These are phyloP conservation scores for Rhynchosporium graminicola DNA, from an alignment of 2,329 filamentous ascomycete species.

Conservation along the genomic window DNA sequence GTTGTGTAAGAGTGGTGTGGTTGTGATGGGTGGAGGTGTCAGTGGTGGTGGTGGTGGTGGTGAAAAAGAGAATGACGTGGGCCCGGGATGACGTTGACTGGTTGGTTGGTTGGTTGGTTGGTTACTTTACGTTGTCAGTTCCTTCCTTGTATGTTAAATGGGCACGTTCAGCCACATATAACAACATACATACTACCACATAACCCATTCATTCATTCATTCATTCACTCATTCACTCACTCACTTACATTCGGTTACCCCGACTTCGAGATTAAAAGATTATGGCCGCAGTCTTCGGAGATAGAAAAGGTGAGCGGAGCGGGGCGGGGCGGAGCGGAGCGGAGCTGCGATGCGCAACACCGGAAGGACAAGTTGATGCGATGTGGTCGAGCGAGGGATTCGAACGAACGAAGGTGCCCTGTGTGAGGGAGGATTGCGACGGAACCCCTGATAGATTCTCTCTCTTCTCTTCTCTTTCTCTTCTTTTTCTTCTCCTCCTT, in stretches of 20 bases:
- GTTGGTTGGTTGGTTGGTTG: too few species aligned
- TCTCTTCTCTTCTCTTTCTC: background rate
- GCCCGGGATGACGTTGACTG: too few species aligned
- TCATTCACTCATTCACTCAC: background rate
- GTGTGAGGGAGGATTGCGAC: slow-evolving; percentile 11
- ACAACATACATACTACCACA: too few species aligned
- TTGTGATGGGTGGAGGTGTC: background rate
- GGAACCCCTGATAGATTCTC: slow-evolving; percentile 6
- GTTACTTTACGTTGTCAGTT: too few species aligned
- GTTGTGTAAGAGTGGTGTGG: background rate
- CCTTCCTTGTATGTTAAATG: too few species aligned
- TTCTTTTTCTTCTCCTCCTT: background rate
- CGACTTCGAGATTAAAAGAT: background rate
- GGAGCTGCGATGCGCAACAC: background rate
- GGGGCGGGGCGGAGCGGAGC: too few species aligned
- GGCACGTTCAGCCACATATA: too few species aligned
- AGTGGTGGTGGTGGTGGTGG: background rate
- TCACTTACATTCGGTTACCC: background rate
- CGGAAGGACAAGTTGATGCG: slow-evolving; percentile 9
- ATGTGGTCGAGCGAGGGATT: background rate
- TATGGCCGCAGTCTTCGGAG: background rate
- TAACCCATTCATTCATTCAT: too few species aligned
- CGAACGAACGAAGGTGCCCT: background rate
- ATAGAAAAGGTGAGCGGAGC: too few species aligned
- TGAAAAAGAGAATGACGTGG: background rate